These are phyloP conservation scores for Pinus taeda DNA, from an alignment of 75 land plant species.

Conservation along the genomic window DNA sequence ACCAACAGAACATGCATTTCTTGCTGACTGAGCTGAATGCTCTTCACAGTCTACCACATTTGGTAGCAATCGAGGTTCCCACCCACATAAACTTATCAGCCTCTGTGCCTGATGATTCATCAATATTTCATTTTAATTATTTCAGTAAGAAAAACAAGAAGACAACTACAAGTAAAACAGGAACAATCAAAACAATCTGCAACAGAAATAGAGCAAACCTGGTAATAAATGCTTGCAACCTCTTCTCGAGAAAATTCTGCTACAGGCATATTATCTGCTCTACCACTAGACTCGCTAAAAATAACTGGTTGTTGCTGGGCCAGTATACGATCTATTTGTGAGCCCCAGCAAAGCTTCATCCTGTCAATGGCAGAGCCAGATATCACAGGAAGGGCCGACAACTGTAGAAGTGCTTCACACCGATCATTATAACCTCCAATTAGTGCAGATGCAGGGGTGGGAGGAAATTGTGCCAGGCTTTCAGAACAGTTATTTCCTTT, in stretches of 20 bases:
- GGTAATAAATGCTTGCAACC: constrained; percentile 30
- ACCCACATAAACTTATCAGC: constrained; percentile 92
- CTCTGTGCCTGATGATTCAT: constrained; percentile 68
- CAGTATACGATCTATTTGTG: constrained; percentile 74
- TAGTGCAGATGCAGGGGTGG: constrained; percentile 75
- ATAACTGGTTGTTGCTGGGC: constrained; percentile 33
- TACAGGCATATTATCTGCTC: constrained; percentile 28
- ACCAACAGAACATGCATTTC: constrained; percentile 61
- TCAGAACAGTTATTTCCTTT: constrained; percentile 87
- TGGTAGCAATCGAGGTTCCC: constrained; percentile 91
- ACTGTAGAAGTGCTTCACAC: constrained; percentile 87
- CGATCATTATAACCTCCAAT: constrained; percentile 88
- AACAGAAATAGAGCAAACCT: constrained; percentile 30
- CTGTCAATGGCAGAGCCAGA: constrained; percentile 75
- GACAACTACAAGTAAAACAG: not conserved
- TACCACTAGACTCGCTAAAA: constrained; percentile 35
- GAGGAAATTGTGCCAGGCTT: constrained; percentile 85
- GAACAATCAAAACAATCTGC: not conserved
- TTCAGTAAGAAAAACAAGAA: not conserved
- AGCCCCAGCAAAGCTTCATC: constrained; percentile 59
- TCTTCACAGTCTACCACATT: constrained; percentile 91
- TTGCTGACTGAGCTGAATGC: constrained; percentile 76
- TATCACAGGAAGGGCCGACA: constrained; percentile 68
- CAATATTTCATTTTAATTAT: not conserved
- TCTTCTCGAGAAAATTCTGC: constrained; percentile 37